A percentile compares a stretch with the other conserved stretches of the same genome.
These are phyloP conservation scores for Ophiostoma sp. DNA, from an alignment of 2,329 filamentous ascomycete genomes.

Conservation along the genomic window DNA sequence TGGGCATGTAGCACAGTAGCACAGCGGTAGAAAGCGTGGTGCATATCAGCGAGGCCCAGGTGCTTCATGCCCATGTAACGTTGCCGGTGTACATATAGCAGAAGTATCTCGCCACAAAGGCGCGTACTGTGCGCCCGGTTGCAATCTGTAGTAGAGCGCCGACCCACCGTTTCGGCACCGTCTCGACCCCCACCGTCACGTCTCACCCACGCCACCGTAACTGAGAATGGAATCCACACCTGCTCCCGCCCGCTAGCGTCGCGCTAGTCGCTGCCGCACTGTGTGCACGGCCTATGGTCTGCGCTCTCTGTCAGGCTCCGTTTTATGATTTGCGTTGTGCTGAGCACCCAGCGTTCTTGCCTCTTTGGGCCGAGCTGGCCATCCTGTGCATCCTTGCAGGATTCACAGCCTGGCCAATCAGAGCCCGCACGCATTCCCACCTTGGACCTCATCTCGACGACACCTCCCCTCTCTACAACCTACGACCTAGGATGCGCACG, in stretches of 20 bases:
- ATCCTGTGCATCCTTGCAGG: neutral
- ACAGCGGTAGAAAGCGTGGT: too few relatives aligned
- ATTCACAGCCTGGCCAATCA: slow-evolving; percentile 9
- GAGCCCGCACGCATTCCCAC: neutral
- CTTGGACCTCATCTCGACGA: neutral
- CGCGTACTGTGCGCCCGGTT: neutral
- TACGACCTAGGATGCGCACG: neutral
- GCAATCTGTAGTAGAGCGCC: neutral
- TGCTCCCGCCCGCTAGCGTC: neutral
- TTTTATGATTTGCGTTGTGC: neutral
- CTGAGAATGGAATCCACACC: too few relatives aligned
- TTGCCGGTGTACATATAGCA: neutral
- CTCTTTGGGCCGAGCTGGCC: neutral
- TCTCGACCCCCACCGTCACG: neutral
- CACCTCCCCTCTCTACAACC: neutral
- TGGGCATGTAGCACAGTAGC: slow-evolving; percentile 2
- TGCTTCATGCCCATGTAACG: neutral
- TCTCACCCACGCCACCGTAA: too few relatives aligned
- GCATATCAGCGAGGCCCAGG: too few relatives aligned
- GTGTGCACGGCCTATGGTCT: neutral
- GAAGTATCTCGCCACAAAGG: too few relatives aligned
- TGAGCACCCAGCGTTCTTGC: neutral
- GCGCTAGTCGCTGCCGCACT: neutral
- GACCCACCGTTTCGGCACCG: neutral
- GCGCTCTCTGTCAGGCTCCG: neutral